Base-by-base conservation (phyloP, 805 yeast species). In the Debaryomyces prosopidis region DNA sequence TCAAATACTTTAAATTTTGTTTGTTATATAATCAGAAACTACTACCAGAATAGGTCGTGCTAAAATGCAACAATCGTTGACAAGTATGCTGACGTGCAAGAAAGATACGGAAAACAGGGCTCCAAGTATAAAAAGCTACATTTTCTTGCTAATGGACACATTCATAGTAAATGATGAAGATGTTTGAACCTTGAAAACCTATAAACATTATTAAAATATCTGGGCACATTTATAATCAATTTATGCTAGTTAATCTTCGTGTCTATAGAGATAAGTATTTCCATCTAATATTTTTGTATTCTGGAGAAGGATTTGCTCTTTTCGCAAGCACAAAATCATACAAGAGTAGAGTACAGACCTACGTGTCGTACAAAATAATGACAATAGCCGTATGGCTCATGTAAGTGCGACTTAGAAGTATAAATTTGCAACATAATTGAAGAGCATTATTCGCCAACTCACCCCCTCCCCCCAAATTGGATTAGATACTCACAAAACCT, bases 91-190 rank as follows among this genome's bases (percentile, higher is more conserved):
- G 49, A 43, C 10, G 57, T 45, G 17, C 55, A 47, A 15, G 49
- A 35, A 18, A 56, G 43, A 5, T 62, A 61, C 63, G 3, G 66
- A 57, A 5, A 64, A 48, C 18, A 65, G 45, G 40, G 60, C 62
- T 2, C 67, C 59, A 39, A 59, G 48, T 11, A 67, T 54, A 33
- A 78, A 60, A 53, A 82, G 69, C 11, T 81, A 66, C 0, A 82
- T 75, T 50, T 81, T 68, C 54, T 84, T 88, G 4, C 62, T 46
- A 36, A 51, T 42, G 40, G 52, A 58, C 0, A 63, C 65, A 9
- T 58, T 59, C 34, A 62, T 26, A 14, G 60, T 59, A 28, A 63
- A 48, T 16, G 48, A 49, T 4, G 58, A 35, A 49, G 58, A 65
- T 33, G 50, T 45, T 54, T 63, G 43, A 60, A 53, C 4, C 55